These are phyloP conservation scores for Perkinsela sp. DNA, from an alignment of 208 protist genomes.

Conservation along the genomic window DNA sequence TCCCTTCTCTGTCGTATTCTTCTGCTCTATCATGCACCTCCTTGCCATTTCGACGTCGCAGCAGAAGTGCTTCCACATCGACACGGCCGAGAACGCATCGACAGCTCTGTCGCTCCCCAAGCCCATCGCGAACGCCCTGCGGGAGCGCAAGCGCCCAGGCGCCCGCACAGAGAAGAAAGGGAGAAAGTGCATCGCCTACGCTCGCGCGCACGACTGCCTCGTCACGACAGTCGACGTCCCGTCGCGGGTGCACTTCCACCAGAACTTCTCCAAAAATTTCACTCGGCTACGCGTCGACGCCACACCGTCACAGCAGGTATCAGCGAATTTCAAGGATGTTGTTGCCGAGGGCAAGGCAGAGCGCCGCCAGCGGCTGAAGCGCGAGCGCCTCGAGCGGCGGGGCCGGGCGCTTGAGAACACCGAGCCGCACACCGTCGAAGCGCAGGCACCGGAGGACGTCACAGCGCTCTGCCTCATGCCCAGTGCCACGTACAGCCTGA, in stretches of 20 bases:
- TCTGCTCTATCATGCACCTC: not conserved
- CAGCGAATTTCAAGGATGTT: not conserved
- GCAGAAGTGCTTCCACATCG: not conserved
- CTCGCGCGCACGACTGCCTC: not conserved
- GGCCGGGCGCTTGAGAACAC: not conserved
- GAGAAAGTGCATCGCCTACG: not conserved
- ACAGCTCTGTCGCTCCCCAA: not conserved
- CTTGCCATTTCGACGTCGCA: not conserved
- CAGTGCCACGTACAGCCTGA: not conserved
- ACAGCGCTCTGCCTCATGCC: not conserved
- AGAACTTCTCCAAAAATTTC: not conserved
- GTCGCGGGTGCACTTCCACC: not conserved
- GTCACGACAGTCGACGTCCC: not conserved
- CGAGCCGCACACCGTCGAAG: not conserved
- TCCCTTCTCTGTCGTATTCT: not conserved
- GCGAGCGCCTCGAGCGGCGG: not conserved
- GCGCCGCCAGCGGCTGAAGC: not conserved
- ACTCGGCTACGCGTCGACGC: no score
- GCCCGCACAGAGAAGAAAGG: not conserved
- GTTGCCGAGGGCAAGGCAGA: not conserved
- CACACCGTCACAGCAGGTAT: no score
- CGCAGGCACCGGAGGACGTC: not conserved
- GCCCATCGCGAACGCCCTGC: not conserved
- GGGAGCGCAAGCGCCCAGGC: not conserved
- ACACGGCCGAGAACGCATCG: not conserved